Evolutionary conservation across 495 filamentous ascomycete species (phyloP).

Genomic region (Penicillium samsonianum): DNA sequence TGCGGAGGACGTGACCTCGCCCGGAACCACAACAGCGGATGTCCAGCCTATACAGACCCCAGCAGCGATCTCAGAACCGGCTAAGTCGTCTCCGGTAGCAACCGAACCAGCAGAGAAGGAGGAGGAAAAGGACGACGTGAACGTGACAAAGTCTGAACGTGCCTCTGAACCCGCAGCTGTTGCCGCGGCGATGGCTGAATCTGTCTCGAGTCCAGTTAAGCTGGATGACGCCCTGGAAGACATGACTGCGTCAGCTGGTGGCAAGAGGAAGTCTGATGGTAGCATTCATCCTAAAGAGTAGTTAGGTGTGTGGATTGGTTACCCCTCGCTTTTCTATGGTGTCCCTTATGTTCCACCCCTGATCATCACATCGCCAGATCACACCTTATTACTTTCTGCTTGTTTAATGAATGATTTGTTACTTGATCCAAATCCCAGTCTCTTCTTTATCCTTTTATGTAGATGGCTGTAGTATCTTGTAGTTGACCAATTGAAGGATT

Average conservation of each 20-base stretch:
- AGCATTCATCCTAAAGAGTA: constrained; percentile 15
- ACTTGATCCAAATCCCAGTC: background rate
- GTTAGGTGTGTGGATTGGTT: background rate
- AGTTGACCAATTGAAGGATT: background rate
- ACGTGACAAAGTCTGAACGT: background rate
- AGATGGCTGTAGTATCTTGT: background rate
- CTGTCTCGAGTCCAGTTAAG: constrained; percentile 12
- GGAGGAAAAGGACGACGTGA: constrained; percentile 1
- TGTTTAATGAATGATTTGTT: constrained; percentile 1
- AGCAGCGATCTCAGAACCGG: constrained; percentile 5
- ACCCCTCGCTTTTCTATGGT: background rate
- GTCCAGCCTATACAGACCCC: constrained; percentile 1
- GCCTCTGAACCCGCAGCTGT: constrained; percentile 6
- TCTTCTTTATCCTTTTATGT: background rate
- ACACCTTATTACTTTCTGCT: background rate
- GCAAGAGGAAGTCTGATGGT: constrained; percentile 36
- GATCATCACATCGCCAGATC: background rate
- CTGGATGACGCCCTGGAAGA: constrained; percentile 31
- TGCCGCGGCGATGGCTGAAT: constrained; percentile 5
- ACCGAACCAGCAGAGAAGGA: constrained; percentile 14
- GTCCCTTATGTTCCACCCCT: background rate
- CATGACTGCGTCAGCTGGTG: constrained; percentile 34
- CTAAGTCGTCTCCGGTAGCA: constrained; percentile 1
- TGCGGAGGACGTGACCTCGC: constrained; percentile 12
- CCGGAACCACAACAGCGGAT: constrained; percentile 11